A percentile compares a stretch with the other conserved stretches of the same genome.
Conservation (phyloP, 2,329 filamentous ascomycete genomes). For the Fusarium lyarnte region DNA sequence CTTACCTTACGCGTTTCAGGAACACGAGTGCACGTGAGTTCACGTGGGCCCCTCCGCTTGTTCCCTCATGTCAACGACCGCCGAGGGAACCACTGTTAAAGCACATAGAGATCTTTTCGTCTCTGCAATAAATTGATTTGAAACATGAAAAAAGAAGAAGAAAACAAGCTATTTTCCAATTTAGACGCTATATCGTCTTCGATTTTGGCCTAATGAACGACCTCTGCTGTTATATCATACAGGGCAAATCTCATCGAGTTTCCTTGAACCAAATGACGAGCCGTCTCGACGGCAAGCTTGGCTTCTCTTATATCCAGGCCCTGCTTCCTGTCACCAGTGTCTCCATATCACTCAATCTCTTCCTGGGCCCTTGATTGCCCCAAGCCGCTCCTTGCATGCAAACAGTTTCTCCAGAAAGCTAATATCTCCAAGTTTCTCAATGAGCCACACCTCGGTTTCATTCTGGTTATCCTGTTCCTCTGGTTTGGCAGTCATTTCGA, state of each 20-base stretch:
- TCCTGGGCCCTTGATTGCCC: background rate
- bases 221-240: background rate
- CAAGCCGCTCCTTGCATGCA: conserved; percentile 6
- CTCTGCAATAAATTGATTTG: background rate
- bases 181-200: background rate
- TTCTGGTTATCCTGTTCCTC: conserved; percentile 31
- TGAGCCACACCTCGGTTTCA: conserved; percentile 38
- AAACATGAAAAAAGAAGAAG: background rate
- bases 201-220: background rate
- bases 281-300: background rate
- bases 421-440: conserved; percentile 40
- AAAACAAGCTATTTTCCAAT: background rate
- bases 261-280: background rate
- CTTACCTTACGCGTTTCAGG: conserved; percentile 25
- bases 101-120: background rate
- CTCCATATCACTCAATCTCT: background rate
- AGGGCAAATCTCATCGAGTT: background rate
- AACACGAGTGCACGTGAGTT: conserved; percentile 44
- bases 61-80: background rate
- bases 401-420: conserved; percentile 33
- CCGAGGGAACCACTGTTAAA: background rate
- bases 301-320: background rate
- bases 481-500: conserved; percentile 34
- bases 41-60: background rate
- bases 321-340: background rate